phyloP scores from a whole-genome alignment of 345 rosid species.

The Lepidium sativum region DNA sequence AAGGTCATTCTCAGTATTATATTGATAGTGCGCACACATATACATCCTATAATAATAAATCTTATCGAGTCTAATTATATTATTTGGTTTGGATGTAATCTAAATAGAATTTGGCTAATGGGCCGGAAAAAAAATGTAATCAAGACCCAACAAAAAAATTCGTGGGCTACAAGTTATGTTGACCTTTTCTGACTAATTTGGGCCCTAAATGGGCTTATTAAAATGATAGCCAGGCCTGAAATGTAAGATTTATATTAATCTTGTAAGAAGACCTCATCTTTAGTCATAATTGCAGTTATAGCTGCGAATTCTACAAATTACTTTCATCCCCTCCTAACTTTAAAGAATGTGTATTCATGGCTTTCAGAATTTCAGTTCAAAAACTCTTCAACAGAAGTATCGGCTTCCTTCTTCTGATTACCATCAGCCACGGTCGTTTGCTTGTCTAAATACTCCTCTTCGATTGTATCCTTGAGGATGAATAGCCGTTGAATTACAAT shows the following conservation, averaged over 20 bases:
- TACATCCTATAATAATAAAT: no score
- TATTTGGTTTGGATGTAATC: no score
- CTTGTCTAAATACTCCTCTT: slow-evolving; percentile 70
- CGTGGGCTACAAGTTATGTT: slow-evolving; percentile 22
- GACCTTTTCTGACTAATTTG: not conserved
- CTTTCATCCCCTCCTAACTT: not conserved
- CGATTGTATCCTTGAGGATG: slow-evolving; percentile 76
- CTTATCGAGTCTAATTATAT: no score
- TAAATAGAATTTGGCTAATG: no score
- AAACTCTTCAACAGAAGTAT: slow-evolving; percentile 27
- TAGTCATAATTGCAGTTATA: not conserved
- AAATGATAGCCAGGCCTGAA: not conserved
- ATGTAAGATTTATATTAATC: not conserved
- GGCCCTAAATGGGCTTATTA: slow-evolving; percentile 12
- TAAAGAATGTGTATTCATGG: not conserved
- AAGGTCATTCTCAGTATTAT: no score
- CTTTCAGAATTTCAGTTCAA: slow-evolving; percentile 22
- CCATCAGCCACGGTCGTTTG: slow-evolving; percentile 7
- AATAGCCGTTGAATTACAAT: slow-evolving; percentile 78
- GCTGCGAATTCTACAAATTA: slow-evolving; percentile 4
- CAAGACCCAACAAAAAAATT: not conserved
- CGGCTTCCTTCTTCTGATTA: slow-evolving; percentile 15
- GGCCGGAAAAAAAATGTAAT: no score
- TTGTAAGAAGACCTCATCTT: not conserved
- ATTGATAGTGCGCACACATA: no score